A percentile compares a stretch with the other conserved stretches of the same genome.
These are phyloP conservation scores for Talaromyces wortmannii DNA, from an alignment of 495 filamentous ascomycete genomes.

Conservation along the genomic window DNA sequence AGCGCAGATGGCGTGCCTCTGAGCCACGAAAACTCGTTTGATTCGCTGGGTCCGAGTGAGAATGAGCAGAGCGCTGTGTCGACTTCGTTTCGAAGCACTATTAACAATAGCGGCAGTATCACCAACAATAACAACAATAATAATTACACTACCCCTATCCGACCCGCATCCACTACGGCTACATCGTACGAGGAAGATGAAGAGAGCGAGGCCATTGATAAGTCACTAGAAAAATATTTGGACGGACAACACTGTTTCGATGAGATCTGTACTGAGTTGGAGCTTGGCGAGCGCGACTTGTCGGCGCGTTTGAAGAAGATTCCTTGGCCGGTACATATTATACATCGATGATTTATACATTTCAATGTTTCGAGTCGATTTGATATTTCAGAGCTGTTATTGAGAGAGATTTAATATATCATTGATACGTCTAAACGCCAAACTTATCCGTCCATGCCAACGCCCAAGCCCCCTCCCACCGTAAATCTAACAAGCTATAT, in stretches of 20 bases:
- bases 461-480: too few relatives aligned
- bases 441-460: not conserved
- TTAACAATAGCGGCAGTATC: not conserved
- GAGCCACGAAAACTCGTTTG: not conserved
- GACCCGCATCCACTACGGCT: not conserved
- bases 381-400: not conserved
- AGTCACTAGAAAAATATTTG: constrained; percentile 55
- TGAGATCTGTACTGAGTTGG: constrained; percentile 79
- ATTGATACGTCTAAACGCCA: not conserved
- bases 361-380: not conserved
- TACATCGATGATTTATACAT: constrained; percentile 41
- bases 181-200: constrained; percentile 13
- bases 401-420: not conserved
- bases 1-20: not conserved
- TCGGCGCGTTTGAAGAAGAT: constrained; percentile 41
- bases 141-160: constrained; percentile 6
- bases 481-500: not conserved
- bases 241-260: constrained; percentile 84
- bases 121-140: not conserved
- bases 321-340: constrained; percentile 44
- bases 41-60: too few relatives aligned
- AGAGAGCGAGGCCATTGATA: constrained; percentile 33
- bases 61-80: not conserved
- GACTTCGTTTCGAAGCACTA: not conserved
- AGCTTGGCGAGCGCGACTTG: constrained; percentile 50